Conservation (phyloP, 208 protist genomes). For the Wallacemonas sp. region DNA sequence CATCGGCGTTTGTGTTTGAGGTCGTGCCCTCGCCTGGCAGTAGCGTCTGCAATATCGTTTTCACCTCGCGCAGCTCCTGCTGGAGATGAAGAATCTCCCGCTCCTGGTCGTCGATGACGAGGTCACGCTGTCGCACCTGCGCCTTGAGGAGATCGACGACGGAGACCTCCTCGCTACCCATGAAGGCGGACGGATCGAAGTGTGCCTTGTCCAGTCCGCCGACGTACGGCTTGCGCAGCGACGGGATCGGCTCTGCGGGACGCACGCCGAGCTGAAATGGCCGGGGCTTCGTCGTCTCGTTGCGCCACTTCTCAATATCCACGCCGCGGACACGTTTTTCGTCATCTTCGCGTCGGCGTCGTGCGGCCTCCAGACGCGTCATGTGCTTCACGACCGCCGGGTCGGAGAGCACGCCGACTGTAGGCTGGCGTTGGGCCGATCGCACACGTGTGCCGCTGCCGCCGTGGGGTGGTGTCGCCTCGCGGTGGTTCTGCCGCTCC, state of each 20-base stretch:
- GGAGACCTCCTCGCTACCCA: not conserved
- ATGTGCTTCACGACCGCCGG: slow-evolving; percentile 34
- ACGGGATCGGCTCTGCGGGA: slow-evolving; percentile 32
- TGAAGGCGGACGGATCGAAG: not conserved
- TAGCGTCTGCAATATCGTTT: slow-evolving; percentile 29
- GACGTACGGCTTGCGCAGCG: slow-evolving; percentile 47
- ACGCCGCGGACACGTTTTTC: slow-evolving; percentile 26
- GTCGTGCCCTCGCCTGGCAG: no score
- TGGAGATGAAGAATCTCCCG: slow-evolving; percentile 30
- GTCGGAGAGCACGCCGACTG: slow-evolving; percentile 15
- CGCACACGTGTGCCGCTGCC: not conserved
- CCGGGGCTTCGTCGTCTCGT: slow-evolving; percentile 31
- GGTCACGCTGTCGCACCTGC: slow-evolving; percentile 17
- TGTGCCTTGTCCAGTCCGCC: not conserved
- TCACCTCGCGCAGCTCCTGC: slow-evolving; percentile 35
- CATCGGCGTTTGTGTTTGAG: no score
- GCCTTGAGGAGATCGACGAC: slow-evolving; percentile 12
- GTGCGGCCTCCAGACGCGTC: slow-evolving; percentile 32
- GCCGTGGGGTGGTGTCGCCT: not conserved
- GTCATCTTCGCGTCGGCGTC: slow-evolving; percentile 20
- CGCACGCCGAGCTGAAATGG: slow-evolving; percentile 34
- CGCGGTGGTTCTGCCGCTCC: not conserved
- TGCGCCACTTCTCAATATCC: slow-evolving; percentile 27
- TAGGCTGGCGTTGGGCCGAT: slow-evolving; percentile 3
- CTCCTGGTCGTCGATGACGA: slow-evolving; percentile 19